Percentiles rank a stretch among this genome's conserved stretches.
phyloP scores from a whole-genome alignment of 805 yeast genomes.

The Lipomyces chichibuensis region DNA sequence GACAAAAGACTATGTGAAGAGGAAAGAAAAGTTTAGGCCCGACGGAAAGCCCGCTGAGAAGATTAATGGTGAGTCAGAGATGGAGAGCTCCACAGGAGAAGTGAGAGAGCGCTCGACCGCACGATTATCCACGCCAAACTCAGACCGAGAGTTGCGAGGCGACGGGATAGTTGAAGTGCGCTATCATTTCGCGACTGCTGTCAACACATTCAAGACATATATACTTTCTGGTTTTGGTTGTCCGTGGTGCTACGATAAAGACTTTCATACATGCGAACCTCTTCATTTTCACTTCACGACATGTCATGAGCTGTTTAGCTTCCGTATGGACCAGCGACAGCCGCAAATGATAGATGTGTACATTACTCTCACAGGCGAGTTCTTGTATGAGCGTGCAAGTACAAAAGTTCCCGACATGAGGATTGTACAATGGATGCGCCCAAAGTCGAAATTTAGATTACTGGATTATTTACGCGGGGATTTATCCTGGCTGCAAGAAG shows the following conservation, averaged over 20 bases:
- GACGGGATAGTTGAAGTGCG: slow-evolving; percentile 21
- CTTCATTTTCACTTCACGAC: slow-evolving; percentile 31
- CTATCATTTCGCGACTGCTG: slow-evolving; percentile 25
- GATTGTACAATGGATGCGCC: slow-evolving; percentile 26
- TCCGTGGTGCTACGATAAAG: slow-evolving; percentile 28
- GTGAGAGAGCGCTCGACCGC: neutral
- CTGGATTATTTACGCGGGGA: slow-evolving; percentile 22
- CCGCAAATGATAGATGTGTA: slow-evolving; percentile 25
- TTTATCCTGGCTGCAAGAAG: slow-evolving; percentile 26
- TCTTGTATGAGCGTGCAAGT: slow-evolving; percentile 28
- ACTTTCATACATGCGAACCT: slow-evolving; percentile 17
- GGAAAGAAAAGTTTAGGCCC: neutral
- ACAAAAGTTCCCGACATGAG: slow-evolving; percentile 20
- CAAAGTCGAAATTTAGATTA: slow-evolving; percentile 17
- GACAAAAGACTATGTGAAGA: neutral
- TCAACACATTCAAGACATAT: slow-evolving; percentile 24
- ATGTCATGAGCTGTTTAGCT: slow-evolving; percentile 26
- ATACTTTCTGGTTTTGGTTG: slow-evolving; percentile 25
- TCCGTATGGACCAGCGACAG: slow-evolving; percentile 24
- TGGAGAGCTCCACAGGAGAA: neutral
- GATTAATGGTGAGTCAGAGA: neutral
- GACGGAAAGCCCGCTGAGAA: neutral
- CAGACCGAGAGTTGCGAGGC: slow-evolving; percentile 8
- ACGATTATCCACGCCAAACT: slow-evolving; percentile 18
- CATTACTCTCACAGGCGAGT: slow-evolving; percentile 23